Evolutionary conservation across 1,139 yeast species (phyloP).

Genomic region (Lodderomyces oxycetoniae): DNA sequence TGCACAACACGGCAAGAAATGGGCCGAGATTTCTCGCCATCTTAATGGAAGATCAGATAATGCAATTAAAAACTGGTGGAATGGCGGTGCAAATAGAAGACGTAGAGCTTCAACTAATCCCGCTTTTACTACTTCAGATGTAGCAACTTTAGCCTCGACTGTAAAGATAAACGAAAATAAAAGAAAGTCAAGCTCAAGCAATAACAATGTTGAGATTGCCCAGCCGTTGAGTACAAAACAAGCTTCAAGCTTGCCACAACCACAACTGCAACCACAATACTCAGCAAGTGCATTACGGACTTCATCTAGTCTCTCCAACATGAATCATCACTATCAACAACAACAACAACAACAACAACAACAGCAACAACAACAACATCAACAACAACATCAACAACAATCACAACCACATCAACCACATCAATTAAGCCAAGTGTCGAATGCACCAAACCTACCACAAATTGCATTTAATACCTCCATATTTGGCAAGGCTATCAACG

Average conservation of each 20-base stretch:
- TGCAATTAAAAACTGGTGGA: slow-evolving; percentile 96
- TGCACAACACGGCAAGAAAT: slow-evolving; percentile 74
- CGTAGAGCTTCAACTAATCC: too few relatives aligned
- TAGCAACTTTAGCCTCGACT: not conserved
- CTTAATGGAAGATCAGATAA: slow-evolving; percentile 83
- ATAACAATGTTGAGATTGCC: too few relatives aligned
- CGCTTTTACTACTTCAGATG: too few relatives aligned
- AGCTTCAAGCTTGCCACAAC: slow-evolving; percentile 10
- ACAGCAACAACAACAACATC: too few relatives aligned
- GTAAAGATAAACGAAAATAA: not conserved
- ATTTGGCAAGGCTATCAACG: slow-evolving; percentile 19
- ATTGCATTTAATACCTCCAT: slow-evolving; percentile 39
- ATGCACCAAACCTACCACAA: slow-evolving; percentile 14
- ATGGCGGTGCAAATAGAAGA: slow-evolving; percentile 82
- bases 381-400: slow-evolving; percentile 8
- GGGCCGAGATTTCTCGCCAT: slow-evolving; percentile 94
- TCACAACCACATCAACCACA: slow-evolving; percentile 10
- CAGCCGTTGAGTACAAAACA: too few relatives aligned
- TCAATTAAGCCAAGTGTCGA: not conserved
- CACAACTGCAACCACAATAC: slow-evolving; percentile 9
- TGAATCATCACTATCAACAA: too few relatives aligned
- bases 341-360: slow-evolving; percentile 6
- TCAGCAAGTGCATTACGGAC: slow-evolving; percentile 3
- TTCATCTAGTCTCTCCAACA: too few relatives aligned
- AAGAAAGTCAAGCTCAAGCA: too few relatives aligned